These are phyloP conservation scores for Teunomyces tritomae DNA, from an alignment of 805 yeast species.

Conservation along the genomic window DNA sequence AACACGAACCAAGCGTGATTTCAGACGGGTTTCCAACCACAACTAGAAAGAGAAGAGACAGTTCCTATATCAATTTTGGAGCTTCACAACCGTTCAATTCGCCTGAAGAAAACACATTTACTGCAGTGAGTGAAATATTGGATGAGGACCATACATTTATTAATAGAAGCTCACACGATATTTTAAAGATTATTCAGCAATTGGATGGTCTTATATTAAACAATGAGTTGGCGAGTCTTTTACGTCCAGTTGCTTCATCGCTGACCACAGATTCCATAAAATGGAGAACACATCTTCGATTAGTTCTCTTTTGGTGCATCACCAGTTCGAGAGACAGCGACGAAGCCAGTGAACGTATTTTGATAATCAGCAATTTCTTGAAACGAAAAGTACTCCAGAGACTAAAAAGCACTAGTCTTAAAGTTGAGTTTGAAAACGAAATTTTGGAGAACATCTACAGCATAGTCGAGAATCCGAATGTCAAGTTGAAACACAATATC, in stretches of 20 bases:
- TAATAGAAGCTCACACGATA: slow-evolving; percentile 25
- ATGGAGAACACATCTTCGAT: slow-evolving; percentile 37
- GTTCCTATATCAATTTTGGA: slow-evolving; percentile 1
- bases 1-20: slow-evolving; percentile 1
- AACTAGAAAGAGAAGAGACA: slow-evolving; percentile 2
- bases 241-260: slow-evolving; percentile 18
- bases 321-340: slow-evolving; percentile 34
- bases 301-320: slow-evolving; percentile 40
- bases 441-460: slow-evolving; percentile 39
- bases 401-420: slow-evolving; percentile 22
- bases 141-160: slow-evolving; percentile 17
- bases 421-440: slow-evolving; percentile 45
- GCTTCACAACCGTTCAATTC: background rate
- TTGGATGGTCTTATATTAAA: slow-evolving; percentile 34
- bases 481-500: slow-evolving; percentile 21
- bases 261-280: background rate
- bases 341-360: slow-evolving; percentile 28
- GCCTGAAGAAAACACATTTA: slow-evolving; percentile 2
- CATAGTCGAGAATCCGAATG: slow-evolving; percentile 20
- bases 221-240: slow-evolving; percentile 26
- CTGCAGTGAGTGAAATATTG: background rate
- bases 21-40: background rate
- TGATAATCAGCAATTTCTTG: slow-evolving; percentile 43
- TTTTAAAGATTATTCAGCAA: slow-evolving; percentile 30
- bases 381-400: slow-evolving; percentile 36